These are phyloP conservation scores for Annulohypoxylon nitens DNA, from an alignment of 495 filamentous ascomycete genomes.

Conservation along the genomic window DNA sequence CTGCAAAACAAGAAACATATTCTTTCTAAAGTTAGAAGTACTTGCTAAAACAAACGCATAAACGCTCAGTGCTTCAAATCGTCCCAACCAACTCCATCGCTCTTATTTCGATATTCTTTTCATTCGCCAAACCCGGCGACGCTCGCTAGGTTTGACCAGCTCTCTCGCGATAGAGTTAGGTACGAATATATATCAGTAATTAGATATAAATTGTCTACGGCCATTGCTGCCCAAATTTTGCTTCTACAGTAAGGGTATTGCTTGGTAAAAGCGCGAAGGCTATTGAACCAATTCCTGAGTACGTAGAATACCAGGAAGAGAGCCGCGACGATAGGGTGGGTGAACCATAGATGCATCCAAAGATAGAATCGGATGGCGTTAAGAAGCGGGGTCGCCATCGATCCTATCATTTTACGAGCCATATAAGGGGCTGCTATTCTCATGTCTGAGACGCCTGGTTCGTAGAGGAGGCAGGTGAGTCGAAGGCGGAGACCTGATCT, in stretches of 20 bases:
- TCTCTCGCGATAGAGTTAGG: conserved; percentile 11
- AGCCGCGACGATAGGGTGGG: conserved; percentile 29
- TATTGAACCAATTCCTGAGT: conserved; percentile 25
- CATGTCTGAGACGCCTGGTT: conserved; percentile 29
- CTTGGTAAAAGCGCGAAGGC: conserved; percentile 17
- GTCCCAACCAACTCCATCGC: not conserved
- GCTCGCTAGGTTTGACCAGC: conserved; percentile 31
- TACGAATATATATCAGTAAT: conserved; percentile 38
- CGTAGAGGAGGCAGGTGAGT: conserved; percentile 39
- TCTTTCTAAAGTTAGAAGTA: not conserved
- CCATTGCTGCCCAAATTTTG: conserved; percentile 39
- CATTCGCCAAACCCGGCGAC: not conserved
- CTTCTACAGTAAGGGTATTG: conserved; percentile 28
- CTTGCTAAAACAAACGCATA: not conserved
- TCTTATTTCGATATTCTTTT: no score
- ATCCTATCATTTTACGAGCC: conserved; percentile 42
- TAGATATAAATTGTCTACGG: conserved; percentile 34
- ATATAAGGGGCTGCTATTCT: conserved; percentile 30
- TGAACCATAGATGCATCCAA: conserved; percentile 40
- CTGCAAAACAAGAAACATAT: conserved; percentile 12
- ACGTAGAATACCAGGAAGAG: conserved; percentile 28
- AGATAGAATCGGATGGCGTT: conserved; percentile 19
- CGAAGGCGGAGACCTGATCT: conserved; percentile 34
- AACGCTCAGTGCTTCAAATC: not conserved
- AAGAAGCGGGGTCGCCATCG: conserved; percentile 25